Base-by-base conservation (phyloP, 306 rosid genomes). In the Prunus davidiana region DNA sequence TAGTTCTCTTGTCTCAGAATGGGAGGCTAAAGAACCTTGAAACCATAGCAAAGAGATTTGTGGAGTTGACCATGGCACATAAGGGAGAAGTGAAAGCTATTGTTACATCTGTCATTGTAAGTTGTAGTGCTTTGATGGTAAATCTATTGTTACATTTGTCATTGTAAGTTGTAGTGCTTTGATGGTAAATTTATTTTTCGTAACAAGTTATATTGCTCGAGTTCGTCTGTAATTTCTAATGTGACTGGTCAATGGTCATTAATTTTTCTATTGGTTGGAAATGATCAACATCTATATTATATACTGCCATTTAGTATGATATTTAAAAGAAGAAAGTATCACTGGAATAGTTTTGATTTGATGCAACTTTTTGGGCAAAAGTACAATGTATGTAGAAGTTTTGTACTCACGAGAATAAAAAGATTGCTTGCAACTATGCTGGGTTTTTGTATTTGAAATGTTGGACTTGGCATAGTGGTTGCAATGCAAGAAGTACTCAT, bases 51-150 rank as follows among this genome's bases (percentile, higher is more conserved):
- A 89, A 92, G 92, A 91, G 84, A 85, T 92, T 89, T 74, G 25
- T 0, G 18, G 93, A 91, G 82, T 81, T 96, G 89, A 88, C 97
- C 50, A 92, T 91, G 98, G 99, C 97, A 50, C 89, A 92, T 50
- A 92, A 76, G 83, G 99, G 99, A 78, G 90, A 87, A 87, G 93
- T 90, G 87, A 89, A 84, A 91, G 97, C 92, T 45, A 74, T 67
- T 71, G 98, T 96, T 72, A 96, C 96, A n/a, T n/a, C n/a, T n/a
- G n/a, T n/a, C n/a, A n/a, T n/a, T n/a, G n/a, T n/a, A n/a, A n/a
- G n/a, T n/a, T n/a, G n/a, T n/a, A n/a, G n/a, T n/a, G n/a, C n/a
- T n/a, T n/a, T n/a, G n/a, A n/a, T n/a, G n/a, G n/a, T n/a, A n/a
- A n/a, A n/a, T n/a, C n/a, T n/a, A n/a, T n/a, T n/a, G n/a, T n/a